Conservation (phyloP, 139 green algal species). For the Limnomonas spitsbergensis region DNA sequence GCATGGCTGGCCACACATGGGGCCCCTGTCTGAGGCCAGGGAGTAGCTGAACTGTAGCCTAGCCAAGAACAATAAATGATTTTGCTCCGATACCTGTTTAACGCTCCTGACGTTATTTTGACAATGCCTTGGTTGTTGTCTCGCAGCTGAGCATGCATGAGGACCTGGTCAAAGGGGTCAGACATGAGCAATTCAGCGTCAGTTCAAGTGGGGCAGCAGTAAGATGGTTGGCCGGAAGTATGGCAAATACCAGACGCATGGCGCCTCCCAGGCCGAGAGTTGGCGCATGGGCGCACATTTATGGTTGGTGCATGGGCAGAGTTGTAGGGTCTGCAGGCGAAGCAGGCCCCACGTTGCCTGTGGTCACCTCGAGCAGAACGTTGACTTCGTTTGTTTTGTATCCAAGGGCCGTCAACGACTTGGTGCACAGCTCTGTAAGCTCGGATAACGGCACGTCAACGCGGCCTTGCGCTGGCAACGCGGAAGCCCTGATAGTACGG, state of each 20-base stretch:
- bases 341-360: neutral
- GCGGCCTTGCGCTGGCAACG: too few species aligned
- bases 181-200: neutral
- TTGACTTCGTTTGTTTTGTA: slow-evolving; percentile 44
- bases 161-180: slow-evolving; percentile 46
- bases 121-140: slow-evolving; percentile 81
- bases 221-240: neutral
- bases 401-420: slow-evolving; percentile 43
- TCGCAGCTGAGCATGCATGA: slow-evolving; percentile 77
- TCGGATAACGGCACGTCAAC: slow-evolving; percentile 41
- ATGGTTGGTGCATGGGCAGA: neutral
- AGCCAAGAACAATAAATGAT: too few species aligned
- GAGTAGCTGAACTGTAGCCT: too few species aligned
- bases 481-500: too few species aligned
- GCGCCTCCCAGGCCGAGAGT: neutral
- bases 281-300: neutral
- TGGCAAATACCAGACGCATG: neutral
- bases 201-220: neutral
- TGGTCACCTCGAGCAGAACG: slow-evolving; percentile 47
- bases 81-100: slow-evolving; percentile 49
- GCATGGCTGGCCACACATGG: too few species aligned
- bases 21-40: too few species aligned
- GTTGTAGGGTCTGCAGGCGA: neutral
- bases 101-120: slow-evolving; percentile 69
- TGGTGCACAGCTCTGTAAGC: slow-evolving; percentile 46